Evolutionary conservation across 2,329 filamentous ascomycete species (phyloP).

Genomic region (Xylariaceae sp.): DNA sequence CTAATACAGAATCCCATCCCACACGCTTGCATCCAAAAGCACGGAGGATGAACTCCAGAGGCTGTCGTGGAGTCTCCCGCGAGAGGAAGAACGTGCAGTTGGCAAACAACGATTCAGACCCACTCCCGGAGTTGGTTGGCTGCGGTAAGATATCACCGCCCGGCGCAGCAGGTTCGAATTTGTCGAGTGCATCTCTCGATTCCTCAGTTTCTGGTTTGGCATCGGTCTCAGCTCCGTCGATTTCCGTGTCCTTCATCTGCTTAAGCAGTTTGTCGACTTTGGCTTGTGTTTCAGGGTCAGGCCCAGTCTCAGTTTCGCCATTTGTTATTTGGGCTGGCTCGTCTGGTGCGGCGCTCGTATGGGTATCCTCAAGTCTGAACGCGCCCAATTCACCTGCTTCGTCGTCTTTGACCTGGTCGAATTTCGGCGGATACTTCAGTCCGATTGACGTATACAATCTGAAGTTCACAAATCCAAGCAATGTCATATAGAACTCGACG

Average conservation of each 20-base stretch:
- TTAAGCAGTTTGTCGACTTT: slow-evolving; percentile 62
- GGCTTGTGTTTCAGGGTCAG: slow-evolving; percentile 56
- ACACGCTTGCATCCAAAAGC: slow-evolving; percentile 94
- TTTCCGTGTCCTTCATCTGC: slow-evolving; percentile 53
- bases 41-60: slow-evolving; percentile 87
- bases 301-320: slow-evolving; percentile 43
- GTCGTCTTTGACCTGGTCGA: slow-evolving; percentile 80
- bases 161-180: slow-evolving; percentile 76
- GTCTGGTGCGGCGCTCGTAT: slow-evolving; percentile 45
- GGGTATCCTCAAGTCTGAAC: slow-evolving; percentile 78
- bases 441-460: slow-evolving; percentile 85
- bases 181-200: slow-evolving; percentile 66
- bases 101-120: slow-evolving; percentile 71
- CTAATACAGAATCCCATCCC: slow-evolving; percentile 86
- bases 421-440: slow-evolving; percentile 91
- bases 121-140: slow-evolving; percentile 58
- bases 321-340: slow-evolving; percentile 45
- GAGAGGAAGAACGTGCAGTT: slow-evolving; percentile 89
- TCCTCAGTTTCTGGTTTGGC: slow-evolving; percentile 35
- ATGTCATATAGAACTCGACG: slow-evolving; percentile 95
- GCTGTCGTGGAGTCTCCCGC: slow-evolving; percentile 82
- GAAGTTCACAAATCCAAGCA: slow-evolving; percentile 95
- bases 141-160: slow-evolving; percentile 83
- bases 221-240: slow-evolving; percentile 33
- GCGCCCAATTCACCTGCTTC: slow-evolving; percentile 83